These are phyloP conservation scores for Apiospora pterosperma DNA, from an alignment of 2,329 filamentous ascomycete species.

Conservation along the genomic window DNA sequence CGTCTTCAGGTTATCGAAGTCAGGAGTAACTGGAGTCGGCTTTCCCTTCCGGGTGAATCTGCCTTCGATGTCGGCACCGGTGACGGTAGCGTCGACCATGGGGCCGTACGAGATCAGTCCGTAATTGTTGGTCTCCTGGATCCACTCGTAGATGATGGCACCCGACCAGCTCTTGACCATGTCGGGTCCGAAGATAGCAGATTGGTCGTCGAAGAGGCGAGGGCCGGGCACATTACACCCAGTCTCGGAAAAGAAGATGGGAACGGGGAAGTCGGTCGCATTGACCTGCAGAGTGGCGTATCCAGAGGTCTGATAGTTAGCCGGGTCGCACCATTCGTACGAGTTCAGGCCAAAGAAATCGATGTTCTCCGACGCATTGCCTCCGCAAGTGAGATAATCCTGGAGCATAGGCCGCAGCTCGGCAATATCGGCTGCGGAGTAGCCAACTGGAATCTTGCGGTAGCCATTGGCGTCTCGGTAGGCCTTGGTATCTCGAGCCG, in stretches of 20 bases:
- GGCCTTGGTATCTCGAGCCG: slow-evolving; percentile 73
- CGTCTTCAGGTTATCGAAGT: slow-evolving; percentile 73
- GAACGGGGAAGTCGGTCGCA: slow-evolving; percentile 62
- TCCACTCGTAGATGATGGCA: slow-evolving; percentile 75
- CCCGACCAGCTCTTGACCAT: slow-evolving; percentile 59
- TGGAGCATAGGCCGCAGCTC: slow-evolving; percentile 46
- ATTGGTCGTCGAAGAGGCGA: slow-evolving; percentile 70
- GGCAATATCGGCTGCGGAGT: slow-evolving; percentile 76
- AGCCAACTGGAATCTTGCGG: slow-evolving; percentile 68
- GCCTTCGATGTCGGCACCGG: slow-evolving; percentile 55
- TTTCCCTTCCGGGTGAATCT: slow-evolving; percentile 70
- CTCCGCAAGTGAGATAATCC: slow-evolving; percentile 64
- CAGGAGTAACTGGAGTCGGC: slow-evolving; percentile 69
- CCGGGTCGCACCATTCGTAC: slow-evolving; percentile 65
- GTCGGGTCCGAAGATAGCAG: slow-evolving; percentile 65
- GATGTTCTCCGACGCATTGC: slow-evolving; percentile 53
- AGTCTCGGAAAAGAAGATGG: slow-evolving; percentile 75
- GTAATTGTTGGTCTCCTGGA: slow-evolving; percentile 61
- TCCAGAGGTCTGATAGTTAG: slow-evolving; percentile 55
- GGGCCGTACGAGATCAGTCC: slow-evolving; percentile 70
- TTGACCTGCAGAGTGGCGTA: slow-evolving; percentile 58
- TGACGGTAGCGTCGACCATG: slow-evolving; percentile 46
- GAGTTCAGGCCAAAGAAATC: slow-evolving; percentile 65
- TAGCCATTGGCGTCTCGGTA: slow-evolving; percentile 72
- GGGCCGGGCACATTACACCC: slow-evolving; percentile 67